phyloP scores from a whole-genome alignment of 805 yeast species.

The Tetrapisispora namnaoensis region DNA sequence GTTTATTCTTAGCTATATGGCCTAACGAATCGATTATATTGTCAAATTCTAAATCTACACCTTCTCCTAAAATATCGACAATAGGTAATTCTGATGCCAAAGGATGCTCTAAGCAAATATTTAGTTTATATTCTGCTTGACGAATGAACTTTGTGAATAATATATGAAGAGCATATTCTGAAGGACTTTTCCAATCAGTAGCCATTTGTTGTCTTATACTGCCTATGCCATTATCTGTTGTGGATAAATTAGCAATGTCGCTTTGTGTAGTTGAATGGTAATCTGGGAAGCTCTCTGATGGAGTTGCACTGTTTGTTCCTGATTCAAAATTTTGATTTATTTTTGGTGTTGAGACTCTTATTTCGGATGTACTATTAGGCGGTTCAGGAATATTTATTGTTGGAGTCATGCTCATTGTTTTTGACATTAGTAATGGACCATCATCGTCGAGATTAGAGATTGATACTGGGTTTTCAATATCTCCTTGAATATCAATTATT shows the following conservation, averaged over 20 bases:
- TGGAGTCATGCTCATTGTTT: constrained; percentile 6
- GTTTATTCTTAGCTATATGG: constrained; percentile 78
- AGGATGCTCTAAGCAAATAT: constrained; percentile 56
- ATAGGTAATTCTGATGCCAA: constrained; percentile 65
- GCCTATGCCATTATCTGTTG: constrained; percentile 20
- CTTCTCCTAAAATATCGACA: constrained; percentile 69
- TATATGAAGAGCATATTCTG: constrained; percentile 89
- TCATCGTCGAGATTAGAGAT: not conserved
- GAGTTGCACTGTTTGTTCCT: not conserved
- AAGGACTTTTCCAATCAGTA: constrained; percentile 57
- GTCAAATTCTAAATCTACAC: constrained; percentile 80
- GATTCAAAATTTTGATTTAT: not conserved
- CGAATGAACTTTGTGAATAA: constrained; percentile 93
- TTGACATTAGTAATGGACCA: constrained; percentile 1
- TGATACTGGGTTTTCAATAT: not conserved
- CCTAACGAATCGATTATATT: constrained; percentile 79
- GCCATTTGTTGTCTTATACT: constrained; percentile 32
- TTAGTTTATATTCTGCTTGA: constrained; percentile 80
- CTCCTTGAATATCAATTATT: not conserved
- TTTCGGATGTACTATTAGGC: constrained; percentile 6
- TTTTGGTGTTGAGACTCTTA: not conserved
- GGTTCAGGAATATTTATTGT: constrained; percentile 14
- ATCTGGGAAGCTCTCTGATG: not conserved
- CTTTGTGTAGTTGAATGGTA: not conserved
- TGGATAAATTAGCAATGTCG: constrained; percentile 4